phyloP scores from a whole-genome alignment of 257 asterid species.

The Nicotiana benthamiana region DNA sequence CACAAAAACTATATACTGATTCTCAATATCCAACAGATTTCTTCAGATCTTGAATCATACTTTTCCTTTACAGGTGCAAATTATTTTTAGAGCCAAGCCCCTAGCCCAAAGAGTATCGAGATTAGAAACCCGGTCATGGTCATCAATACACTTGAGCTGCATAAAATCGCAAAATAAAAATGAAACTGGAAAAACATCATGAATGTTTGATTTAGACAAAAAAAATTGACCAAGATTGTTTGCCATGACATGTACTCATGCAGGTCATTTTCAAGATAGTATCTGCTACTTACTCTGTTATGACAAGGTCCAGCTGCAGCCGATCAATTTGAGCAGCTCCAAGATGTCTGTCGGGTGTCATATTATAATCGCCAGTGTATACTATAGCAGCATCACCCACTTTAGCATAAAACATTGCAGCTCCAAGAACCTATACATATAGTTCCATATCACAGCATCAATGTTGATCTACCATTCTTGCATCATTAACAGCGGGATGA shows the following conservation, averaged over 20 bases:
- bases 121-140: neutral
- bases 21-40: neutral
- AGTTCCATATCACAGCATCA: neutral
- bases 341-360: conserved; percentile 94
- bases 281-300: conserved; percentile 60
- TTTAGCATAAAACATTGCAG: conserved; percentile 96
- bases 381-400: conserved; percentile 84
- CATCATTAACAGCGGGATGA: neutral
- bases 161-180: neutral
- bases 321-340: conserved; percentile 96
- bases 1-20: neutral
- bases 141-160: neutral
- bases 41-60: neutral
- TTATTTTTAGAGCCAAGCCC: neutral
- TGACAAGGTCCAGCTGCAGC: conserved; percentile 74
- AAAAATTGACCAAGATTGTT: neutral
- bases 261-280: neutral
- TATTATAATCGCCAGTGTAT: conserved; percentile 91
- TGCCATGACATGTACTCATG: neutral
- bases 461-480: neutral
- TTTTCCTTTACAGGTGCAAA: neutral
- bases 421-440: conserved; percentile 75
- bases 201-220: neutral
- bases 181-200: neutral
- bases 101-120: neutral